Evolutionary conservation across 805 yeast genomes (phyloP), one percentile per base, ranked within the genome.

Genomic region (Yamadazyma laniorum): DNA sequence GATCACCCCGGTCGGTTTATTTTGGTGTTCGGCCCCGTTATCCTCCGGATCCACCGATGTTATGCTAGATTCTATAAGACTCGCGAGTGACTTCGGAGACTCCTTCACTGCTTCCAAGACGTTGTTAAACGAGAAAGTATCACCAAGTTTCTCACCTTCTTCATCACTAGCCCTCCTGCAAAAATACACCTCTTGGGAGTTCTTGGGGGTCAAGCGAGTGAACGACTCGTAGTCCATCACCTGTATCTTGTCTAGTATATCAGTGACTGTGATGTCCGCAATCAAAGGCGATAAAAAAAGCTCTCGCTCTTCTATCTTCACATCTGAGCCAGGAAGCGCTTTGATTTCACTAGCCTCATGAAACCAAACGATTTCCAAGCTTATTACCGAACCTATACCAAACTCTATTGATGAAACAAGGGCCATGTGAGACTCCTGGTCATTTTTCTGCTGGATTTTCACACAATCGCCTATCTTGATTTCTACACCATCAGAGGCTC

Each of bases 211-310:
- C 4, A 59, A 53, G n/a, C 44, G 29, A 3, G 47, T 37, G 46
- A 65, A 70, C 14, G 69, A 67, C 1, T 51, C 35, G 9, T 51
- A 39, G 1, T 74, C 65, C 11, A 75, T 42, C 1, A 82, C 74
- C 6, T 53, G 63, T 6, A 76, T 80, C 27, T 63, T 59, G 5
- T 25, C 32, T 8, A 13, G 44, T 18, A 81, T 64, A 32, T 76
- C 67, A 1, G 43, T 45, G 2, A 79, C 56, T 33, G 57, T 50
- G 12, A 82, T 55, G 25, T 70, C 70, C 3, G 68, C 72, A 14
- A 65, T 37, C 23, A 72, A 70, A 3, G 84, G 70, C 0, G 85
- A 75, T 18, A 82, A 49, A 45, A 76, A 77, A 5, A 82, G 38
- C 53, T 82, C 88, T 48, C 71, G 32, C 17, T 18, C 32, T 15